Base-by-base conservation (phyloP, 2,329 filamentous ascomycete species). In the Ceratocystis albifundus region DNA sequence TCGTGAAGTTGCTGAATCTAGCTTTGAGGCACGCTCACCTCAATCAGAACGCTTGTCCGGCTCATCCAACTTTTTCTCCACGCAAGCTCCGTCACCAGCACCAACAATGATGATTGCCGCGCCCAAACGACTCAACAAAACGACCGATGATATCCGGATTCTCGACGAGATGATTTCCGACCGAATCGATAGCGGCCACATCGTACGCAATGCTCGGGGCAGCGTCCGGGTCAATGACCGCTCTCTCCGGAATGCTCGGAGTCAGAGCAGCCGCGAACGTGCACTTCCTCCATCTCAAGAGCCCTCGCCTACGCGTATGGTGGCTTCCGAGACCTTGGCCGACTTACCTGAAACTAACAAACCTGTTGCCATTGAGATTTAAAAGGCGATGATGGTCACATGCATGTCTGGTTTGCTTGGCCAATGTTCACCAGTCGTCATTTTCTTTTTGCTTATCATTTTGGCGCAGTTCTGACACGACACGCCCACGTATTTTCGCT, bases 111-210 rank as follows among this genome's bases (percentile, higher is more conserved):
- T 71, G 62, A 70, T 70, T 65, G 70, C 70, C 25, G 69, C 71
- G 8, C 70, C 70, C 5, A 72, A 75, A n/a, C 81, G 81, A 64
- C 81, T 82, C 62, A 79, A 80, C 12, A 85, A 82, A 77, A 90
- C 88, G 70, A 88, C 94, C 44, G 91, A 96, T 71, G 92, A 96
- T 75, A 92, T 96, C 86, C 96, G 89, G 70, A 91, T 96, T 78
- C 82, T 96, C 30, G 93, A 97, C 72, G 90, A 96, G 76, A 96
- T 97, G 93, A 94, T 96, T 68, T 88, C 92, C 73, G 89, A 93
- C 72, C 85, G 88, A 67, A 88, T 95, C 65, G 89, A 94, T 71
- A 85, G 80, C 64, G 89, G 88, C 25, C 84, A 89, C 65, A 77
- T 90, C 25, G 80, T 89, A 36, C 84, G 88, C 71, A 82, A 86